Evolutionary conservation across 495 filamentous ascomycete genomes (phyloP), one percentile per base, ranked within the genome.

Genomic region (Aspergillus nanangensis): DNA sequence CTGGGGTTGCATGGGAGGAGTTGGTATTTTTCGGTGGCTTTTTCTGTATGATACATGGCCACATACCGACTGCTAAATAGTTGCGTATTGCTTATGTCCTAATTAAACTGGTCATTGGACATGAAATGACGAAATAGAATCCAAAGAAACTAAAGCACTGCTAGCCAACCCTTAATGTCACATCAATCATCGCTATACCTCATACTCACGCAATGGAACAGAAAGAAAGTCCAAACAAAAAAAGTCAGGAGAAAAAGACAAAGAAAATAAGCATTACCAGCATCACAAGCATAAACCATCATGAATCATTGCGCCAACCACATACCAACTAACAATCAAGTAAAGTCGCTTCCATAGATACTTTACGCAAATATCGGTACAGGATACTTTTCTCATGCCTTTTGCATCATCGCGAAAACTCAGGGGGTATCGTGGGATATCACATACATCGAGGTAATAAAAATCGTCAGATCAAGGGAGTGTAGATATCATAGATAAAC

Each of bases 361-460:
- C n/a, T n/a, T n/a, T n/a, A n/a, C n/a, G n/a, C n/a, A 42, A 15
- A 45, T 45, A 45, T 20, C 29, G 33, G 43, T 37, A 45, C 43
- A 45, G 25, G 25, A n/a, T n/a, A n/a, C 25, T 29, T 29, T 29
- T 10, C 35, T 10, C 22, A 23, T 36, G 43, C 43, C 20, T 25
- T 45, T 38, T 33, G 41, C 27, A 44, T 21, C 18, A 41, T 35
- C 20, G 18, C 37, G 25, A 35, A 41, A 44, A 41, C 45, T 56
- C 53, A 35, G 44, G 32, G 53, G 53, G 53, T 56, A 56, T 56
- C 53, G 38, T 52, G 42, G 48, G 31, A 43, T 41, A 48, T 48
- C 15, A 19, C n/a, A n/a, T 27, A 42, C 39, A 42, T 29, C 7
- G 25, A 29, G 25, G 25, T 19, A 40, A 40, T 22, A 24, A 14